Conservation (phyloP, 441 rosid genomes). For the Populus trichocarpa region DNA sequence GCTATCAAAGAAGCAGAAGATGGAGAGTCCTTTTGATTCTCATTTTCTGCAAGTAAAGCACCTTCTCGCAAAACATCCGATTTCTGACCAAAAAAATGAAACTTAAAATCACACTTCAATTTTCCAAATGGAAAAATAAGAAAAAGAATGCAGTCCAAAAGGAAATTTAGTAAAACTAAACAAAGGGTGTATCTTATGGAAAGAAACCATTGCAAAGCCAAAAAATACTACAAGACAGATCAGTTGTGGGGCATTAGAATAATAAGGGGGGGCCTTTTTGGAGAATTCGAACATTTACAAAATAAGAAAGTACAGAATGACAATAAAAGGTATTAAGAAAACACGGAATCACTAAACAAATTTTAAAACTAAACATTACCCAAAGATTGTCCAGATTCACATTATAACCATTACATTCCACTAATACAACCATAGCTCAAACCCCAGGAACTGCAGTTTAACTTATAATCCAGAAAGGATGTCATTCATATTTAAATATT, state of each 20-base stretch:
- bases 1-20: constrained; percentile 44
- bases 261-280: not conserved
- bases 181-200: not conserved
- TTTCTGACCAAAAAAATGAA: constrained; percentile 40
- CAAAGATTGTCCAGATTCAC: not conserved
- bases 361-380: not conserved
- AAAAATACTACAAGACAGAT: not conserved
- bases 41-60: constrained; percentile 56
- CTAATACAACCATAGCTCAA: not conserved
- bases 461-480: constrained; percentile 1
- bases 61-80: constrained; percentile 48
- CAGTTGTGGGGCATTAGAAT: not conserved
- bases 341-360: not conserved
- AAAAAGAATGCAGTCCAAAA: not conserved
- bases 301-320: not conserved
- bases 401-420: not conserved
- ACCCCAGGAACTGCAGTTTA: not conserved
- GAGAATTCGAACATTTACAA: not conserved
- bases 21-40: constrained; percentile 44
- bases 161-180: not conserved
- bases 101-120: constrained; percentile 12
- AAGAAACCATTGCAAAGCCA: not conserved
- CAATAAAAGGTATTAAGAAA: not conserved
- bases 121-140: constrained; percentile 3
- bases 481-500: not conserved